Evolutionary conservation across 768 basidiomycete species (phyloP), one percentile per base, ranked within the genome.

Genomic region (Agaricus subrufescens): DNA sequence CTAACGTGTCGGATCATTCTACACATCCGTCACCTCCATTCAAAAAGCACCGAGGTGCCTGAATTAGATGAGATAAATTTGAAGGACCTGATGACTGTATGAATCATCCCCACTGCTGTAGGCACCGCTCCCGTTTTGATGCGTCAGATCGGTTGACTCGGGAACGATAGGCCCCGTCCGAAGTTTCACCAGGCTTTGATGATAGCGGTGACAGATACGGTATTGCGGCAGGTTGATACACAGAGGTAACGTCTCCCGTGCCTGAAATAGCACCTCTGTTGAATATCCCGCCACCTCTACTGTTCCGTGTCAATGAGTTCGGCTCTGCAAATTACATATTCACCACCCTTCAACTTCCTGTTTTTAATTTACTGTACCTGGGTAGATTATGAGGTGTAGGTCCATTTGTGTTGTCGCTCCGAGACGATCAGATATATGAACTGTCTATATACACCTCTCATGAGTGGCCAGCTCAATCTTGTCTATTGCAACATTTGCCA

Each of bases 1-100:
- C 31, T 56, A 3, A 50, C 54, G 8, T 56, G 54, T 43, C 47
- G 54, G 29, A 49, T 56, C 10, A 49, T 56, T 11, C 19, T 56
- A 14, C 54, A 49, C 9, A 56, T 56, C 14, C 38, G 47, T 14
- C 46, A 49, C 15, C 29, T 23, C 29, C 14, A 14, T 25, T 19
- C 25, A 15, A 44, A 31, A 19, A 31, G 42, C 12, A 31, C 46
- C 15, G n/a, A n/a, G 23, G 10, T 23, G 6, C 54, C 23, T 7
- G 29, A 44, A 7, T 2, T 31, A 27, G 54, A 48, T 19, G 46
- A 56, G 27, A 56, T 49, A 11, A 40, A 42, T 14, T 31, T 55
- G 46, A 55, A 40, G 38, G 47, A 48, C 5, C 25, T 55, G 25
- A 19, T 19, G 19, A 51, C 50, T 38, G 50, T 46, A 42, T 19